A percentile compares a stretch with the other conserved stretches of the same genome.
phyloP scores from a whole-genome alignment of 192 early-diverging fungal genomes.

The Lunasporangiospora selenospora region DNA sequence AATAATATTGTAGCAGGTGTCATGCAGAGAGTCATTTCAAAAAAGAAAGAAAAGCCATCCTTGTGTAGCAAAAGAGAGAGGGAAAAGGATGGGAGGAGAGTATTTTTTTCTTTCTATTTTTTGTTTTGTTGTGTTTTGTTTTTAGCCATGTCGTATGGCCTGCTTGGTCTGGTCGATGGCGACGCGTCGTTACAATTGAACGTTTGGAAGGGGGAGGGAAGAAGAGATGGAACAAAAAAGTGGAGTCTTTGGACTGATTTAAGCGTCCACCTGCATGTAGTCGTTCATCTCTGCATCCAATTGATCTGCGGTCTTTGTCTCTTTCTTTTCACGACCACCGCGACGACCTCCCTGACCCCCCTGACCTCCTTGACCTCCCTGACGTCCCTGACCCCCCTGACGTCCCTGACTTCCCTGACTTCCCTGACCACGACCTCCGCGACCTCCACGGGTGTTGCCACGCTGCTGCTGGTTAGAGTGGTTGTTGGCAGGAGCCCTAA shows the following conservation, averaged over 20 bases:
- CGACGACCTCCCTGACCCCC: conserved; percentile 47
- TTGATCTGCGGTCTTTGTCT: conserved; percentile 52
- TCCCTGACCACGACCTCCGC: neutral
- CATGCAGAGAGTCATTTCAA: no score
- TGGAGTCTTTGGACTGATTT: neutral
- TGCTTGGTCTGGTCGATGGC: no score
- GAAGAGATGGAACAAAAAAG: no score
- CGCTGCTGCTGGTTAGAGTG: conserved; percentile 6
- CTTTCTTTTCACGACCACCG: conserved; percentile 29
- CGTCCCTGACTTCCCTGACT: conserved; percentile 17
- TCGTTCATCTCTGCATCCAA: conserved; percentile 58
- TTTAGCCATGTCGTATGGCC: no score
- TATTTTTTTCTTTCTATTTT: no score
- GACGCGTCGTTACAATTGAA: no score
- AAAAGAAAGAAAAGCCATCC: no score
- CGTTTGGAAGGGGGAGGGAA: no score
- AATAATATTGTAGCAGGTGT: no score
- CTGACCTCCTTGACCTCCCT: conserved; percentile 14
- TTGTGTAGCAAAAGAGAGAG: no score
- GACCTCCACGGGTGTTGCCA: neutral
- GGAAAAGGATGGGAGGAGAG: no score
- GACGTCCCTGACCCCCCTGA: conserved; percentile 36
- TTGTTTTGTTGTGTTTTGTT: no score
- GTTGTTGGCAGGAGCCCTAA: conserved; percentile 22
- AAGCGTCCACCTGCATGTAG: conserved; percentile 58